These are phyloP conservation scores for Rauvolfia tetraphylla DNA, from an alignment of 257 asterid species.

Conservation along the genomic window DNA sequence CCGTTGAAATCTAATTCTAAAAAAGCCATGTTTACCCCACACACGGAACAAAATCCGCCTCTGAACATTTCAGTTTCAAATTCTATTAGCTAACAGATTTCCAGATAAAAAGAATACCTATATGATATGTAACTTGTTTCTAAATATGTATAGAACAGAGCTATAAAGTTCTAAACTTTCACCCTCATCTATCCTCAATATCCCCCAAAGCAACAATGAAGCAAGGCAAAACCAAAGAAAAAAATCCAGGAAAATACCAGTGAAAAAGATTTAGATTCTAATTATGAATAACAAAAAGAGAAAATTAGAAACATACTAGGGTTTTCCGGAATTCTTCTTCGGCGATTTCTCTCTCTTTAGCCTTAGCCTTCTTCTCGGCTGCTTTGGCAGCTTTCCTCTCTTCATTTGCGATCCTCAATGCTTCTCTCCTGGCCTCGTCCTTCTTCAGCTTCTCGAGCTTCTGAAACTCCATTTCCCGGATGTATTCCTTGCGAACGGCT, in stretches of 20 bases:
- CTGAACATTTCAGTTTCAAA: background rate
- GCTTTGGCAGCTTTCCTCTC: slow-evolving; percentile 68
- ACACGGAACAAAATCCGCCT: background rate
- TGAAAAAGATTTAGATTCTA: background rate
- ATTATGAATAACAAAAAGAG: background rate
- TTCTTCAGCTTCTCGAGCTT: slow-evolving; percentile 61
- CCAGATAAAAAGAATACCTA: background rate
- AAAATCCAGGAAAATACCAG: background rate
- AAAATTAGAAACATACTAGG: slow-evolving; percentile 39
- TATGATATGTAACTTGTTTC: background rate
- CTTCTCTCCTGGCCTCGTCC: slow-evolving; percentile 66
- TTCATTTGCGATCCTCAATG: slow-evolving; percentile 65
- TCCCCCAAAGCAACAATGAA: background rate
- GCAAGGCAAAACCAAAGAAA: background rate
- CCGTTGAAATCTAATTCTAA: background rate
- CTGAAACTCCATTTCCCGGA: slow-evolving; percentile 69
- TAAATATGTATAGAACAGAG: background rate
- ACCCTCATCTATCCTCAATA: background rate
- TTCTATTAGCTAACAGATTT: background rate
- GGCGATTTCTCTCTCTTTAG: slow-evolving; percentile 59
- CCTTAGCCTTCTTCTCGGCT: slow-evolving; percentile 73
- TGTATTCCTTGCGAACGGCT: slow-evolving; percentile 54
- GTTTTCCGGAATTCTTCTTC: slow-evolving; percentile 59
- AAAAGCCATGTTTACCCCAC: background rate
- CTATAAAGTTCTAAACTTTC: background rate